Percentiles rank a stretch among this genome's conserved stretches.
Evolutionary conservation across 306 rosid genomes (phyloP).

Genomic region (Bauhinia variegata): DNA sequence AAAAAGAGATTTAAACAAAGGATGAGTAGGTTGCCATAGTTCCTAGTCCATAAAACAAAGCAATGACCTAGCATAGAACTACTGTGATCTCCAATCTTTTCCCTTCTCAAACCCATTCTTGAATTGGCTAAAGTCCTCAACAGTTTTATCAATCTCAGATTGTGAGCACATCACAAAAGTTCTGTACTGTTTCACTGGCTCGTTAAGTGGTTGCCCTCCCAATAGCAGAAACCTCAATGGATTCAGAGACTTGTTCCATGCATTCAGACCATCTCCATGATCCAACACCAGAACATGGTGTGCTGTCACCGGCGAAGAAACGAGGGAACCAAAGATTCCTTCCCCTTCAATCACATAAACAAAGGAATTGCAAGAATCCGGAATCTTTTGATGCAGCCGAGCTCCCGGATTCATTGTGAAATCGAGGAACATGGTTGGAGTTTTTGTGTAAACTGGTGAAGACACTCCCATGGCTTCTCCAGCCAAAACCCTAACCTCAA

Average conservation of each 20-base stretch:
- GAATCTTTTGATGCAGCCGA: conserved; percentile 54
- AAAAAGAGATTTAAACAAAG: no score
- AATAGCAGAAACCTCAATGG: conserved; percentile 51
- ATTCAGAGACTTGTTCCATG: conserved; percentile 54
- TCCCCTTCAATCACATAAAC: conserved; percentile 63
- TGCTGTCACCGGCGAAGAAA: conserved; percentile 38
- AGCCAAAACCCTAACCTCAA: conserved; percentile 56
- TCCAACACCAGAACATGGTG: conserved; percentile 57
- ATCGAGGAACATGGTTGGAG: conserved; percentile 60
- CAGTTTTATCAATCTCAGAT: conserved; percentile 56
- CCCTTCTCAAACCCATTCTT: conserved; percentile 65
- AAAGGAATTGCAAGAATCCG: conserved; percentile 58
- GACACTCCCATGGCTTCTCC: conserved; percentile 59
- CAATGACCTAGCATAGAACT: not conserved
- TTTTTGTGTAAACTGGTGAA: conserved; percentile 56
- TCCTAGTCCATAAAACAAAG: no score
- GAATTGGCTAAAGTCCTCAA: conserved; percentile 51
- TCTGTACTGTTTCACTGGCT: conserved; percentile 55
- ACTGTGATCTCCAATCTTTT: conserved; percentile 56
- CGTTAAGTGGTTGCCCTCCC: conserved; percentile 62
- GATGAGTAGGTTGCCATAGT: no score
- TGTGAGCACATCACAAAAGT: conserved; percentile 70
- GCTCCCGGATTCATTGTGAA: conserved; percentile 50
- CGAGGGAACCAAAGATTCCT: conserved; percentile 47
- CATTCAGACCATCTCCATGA: conserved; percentile 51